Conservation (phyloP, 768 basidiomycete species). For the Dentipellis sp. region DNA sequence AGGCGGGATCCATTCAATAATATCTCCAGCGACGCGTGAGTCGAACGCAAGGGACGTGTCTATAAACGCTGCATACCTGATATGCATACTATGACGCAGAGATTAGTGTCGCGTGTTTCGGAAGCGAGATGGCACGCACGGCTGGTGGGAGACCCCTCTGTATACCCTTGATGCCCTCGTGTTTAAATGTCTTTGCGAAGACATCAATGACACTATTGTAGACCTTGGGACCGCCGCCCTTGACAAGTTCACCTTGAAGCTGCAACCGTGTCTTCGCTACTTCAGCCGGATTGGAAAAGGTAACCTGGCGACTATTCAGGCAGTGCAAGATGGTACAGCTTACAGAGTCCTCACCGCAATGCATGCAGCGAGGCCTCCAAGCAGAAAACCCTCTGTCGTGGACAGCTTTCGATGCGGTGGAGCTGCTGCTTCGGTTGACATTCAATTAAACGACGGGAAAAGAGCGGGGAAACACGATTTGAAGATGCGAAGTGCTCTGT, state of each 20-base stretch:
- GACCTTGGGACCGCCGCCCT: constrained; percentile 58
- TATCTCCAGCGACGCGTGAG: constrained; percentile 41
- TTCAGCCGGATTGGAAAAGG: constrained; percentile 71
- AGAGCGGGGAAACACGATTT: too few species aligned
- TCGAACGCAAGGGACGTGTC: background rate
- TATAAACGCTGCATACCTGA: constrained; percentile 49
- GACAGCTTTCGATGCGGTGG: constrained; percentile 33
- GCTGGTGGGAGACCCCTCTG: constrained; percentile 90
- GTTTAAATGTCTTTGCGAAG: constrained; percentile 74
- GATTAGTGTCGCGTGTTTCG: constrained; percentile 4
- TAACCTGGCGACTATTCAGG: constrained; percentile 43
- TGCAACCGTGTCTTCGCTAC: constrained; percentile 95
- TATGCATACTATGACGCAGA: constrained; percentile 62
- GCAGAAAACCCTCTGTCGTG: constrained; percentile 74
- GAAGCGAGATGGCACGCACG: constrained; percentile 35
- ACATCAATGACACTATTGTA: constrained; percentile 90
- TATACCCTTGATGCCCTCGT: constrained; percentile 86
- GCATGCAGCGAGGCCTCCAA: constrained; percentile 87
- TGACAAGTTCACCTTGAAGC: constrained; percentile 90
- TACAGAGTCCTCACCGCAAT: constrained; percentile 55
- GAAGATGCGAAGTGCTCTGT: too few species aligned
- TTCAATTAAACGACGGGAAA: background rate
- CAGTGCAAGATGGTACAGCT: background rate
- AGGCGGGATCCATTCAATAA: constrained; percentile 87
- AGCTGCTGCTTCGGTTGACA: background rate